Percentiles rank a stretch among this genome's conserved stretches.
phyloP scores from a whole-genome alignment of 108 stramenopile species.

The Cylindrotheca fusiformis region DNA sequence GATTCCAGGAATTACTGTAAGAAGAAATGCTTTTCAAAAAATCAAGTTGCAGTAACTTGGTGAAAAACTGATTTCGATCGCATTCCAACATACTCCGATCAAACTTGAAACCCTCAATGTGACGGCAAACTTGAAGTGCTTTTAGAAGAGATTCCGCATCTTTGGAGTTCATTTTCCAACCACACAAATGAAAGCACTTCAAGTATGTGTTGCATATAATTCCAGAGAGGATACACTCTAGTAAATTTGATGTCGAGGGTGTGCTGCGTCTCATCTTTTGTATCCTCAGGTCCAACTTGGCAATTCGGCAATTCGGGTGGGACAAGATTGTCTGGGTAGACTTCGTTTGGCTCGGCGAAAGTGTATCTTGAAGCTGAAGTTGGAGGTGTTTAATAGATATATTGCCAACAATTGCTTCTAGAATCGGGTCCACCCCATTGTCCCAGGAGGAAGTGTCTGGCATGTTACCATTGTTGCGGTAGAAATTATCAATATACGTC shows the following conservation, averaged over 20 bases:
- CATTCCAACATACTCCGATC: neutral
- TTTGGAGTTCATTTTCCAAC: neutral
- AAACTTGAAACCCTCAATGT: neutral
- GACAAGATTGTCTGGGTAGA: neutral
- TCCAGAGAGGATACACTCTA: neutral
- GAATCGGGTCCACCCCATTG: neutral
- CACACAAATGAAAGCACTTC: neutral
- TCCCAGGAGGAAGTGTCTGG: neutral
- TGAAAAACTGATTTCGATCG: neutral
- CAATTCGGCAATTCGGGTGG: neutral
- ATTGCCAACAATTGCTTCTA: neutral
- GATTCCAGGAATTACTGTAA: neutral
- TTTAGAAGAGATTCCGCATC: neutral
- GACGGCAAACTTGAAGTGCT: neutral
- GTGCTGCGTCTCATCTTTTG: neutral
- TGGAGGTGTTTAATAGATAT: neutral
- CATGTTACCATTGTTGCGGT: neutral
- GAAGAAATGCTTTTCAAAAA: neutral
- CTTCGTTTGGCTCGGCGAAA: neutral
- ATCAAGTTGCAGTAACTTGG: neutral
- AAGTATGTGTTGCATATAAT: neutral
- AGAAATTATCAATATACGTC: neutral
- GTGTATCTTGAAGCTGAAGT: neutral
- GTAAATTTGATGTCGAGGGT: neutral
- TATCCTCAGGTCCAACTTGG: neutral